Evolutionary conservation across 768 basidiomycete genomes (phyloP).

Genomic region (Mycena epipterygia): DNA sequence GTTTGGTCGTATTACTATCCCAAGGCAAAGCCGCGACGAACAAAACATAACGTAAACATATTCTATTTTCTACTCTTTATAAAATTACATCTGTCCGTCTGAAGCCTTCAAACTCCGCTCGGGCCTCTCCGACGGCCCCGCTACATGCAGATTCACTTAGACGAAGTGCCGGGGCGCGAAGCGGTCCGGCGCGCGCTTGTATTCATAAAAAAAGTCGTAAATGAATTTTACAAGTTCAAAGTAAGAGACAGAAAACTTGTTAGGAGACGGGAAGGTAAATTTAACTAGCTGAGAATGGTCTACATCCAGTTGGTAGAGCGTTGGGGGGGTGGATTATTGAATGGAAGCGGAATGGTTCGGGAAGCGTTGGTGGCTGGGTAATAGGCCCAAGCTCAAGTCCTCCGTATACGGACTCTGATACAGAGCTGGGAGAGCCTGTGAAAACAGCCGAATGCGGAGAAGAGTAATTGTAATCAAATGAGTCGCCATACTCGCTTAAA

Average conservation of each 20-base stretch:
- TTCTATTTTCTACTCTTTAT: too few relatives aligned
- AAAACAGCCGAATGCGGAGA: conserved; percentile 12
- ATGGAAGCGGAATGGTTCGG: conserved; percentile 21
- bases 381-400: not conserved
- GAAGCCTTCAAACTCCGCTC: too few relatives aligned
- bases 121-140: too few relatives aligned
- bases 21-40: not conserved
- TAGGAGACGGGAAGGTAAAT: not conserved
- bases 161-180: too few relatives aligned
- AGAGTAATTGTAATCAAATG: conserved; percentile 4
- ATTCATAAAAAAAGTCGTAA: conserved; percentile 5
- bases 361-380: not conserved
- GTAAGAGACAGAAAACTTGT: not conserved
- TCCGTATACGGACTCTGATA: conserved; percentile 1
- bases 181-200: too few relatives aligned
- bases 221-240: not conserved
- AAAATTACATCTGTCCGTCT: too few relatives aligned
- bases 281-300: not conserved
- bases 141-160: too few relatives aligned
- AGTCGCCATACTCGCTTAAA: conserved; percentile 1
- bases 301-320: conserved; percentile 2
- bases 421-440: conserved; percentile 11
- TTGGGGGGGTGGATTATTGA: not conserved
- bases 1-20: conserved; percentile 12
- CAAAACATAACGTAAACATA: not conserved